phyloP scores from a whole-genome alignment of 495 filamentous ascomycete genomes.

The Mycothermus thermophilus region DNA sequence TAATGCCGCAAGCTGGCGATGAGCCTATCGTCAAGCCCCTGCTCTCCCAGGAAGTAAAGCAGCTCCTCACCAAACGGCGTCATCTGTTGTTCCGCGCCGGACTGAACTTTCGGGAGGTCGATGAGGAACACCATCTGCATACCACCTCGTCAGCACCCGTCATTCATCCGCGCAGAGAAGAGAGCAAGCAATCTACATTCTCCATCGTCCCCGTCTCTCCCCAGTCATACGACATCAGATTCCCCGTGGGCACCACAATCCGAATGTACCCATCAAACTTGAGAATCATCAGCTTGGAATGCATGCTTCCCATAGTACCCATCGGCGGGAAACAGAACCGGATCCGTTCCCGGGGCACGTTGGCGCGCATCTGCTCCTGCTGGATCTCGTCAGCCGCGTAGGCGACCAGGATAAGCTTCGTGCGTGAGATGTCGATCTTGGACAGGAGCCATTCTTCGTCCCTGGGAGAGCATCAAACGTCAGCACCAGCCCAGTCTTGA shows the following conservation, averaged over 20 bases:
- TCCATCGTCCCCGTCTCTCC: constrained; percentile 70
- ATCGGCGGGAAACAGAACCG: constrained; percentile 68
- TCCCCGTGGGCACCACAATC: constrained; percentile 68
- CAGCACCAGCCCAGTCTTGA: constrained; percentile 16
- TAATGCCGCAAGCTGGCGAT: constrained; percentile 48
- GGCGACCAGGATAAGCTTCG: constrained; percentile 30
- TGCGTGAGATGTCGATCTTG: constrained; percentile 20
- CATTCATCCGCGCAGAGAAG: background rate
- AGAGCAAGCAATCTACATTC: constrained; percentile 46
- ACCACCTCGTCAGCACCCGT: background rate
- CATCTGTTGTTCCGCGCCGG: constrained; percentile 24
- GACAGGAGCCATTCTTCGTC: background rate
- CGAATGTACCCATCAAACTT: constrained; percentile 56
- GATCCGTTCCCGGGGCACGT: constrained; percentile 29
- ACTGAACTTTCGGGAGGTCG: constrained; percentile 53
- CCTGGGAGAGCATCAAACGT: no score
- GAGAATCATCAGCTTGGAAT: constrained; percentile 77
- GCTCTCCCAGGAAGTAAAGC: constrained; percentile 53
- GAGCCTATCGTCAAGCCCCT: constrained; percentile 47
- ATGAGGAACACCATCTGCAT: constrained; percentile 62
- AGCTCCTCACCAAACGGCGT: constrained; percentile 58
- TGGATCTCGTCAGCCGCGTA: constrained; percentile 33
- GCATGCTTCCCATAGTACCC: constrained; percentile 47
- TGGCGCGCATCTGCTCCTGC: constrained; percentile 42
- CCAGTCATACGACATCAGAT: constrained; percentile 72